A percentile compares a stretch with the other conserved stretches of the same genome.
phyloP scores from a whole-genome alignment of 1,139 yeast species.

The Tardiomyces depauwii region DNA sequence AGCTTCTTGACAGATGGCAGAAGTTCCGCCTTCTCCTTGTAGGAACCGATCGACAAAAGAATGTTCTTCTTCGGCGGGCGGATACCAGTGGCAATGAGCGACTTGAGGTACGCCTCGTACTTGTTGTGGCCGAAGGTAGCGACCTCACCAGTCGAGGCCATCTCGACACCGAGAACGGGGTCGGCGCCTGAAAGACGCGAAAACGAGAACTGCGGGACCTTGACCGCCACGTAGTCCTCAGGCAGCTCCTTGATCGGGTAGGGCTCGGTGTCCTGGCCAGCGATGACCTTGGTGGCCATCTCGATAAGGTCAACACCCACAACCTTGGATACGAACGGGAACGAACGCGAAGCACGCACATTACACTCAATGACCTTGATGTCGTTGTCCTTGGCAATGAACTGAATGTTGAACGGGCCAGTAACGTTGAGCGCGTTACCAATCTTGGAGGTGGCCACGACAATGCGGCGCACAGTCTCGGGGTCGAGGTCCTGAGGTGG shows the following conservation, averaged over 20 bases:
- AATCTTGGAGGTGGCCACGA: conserved; percentile 88
- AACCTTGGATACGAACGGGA: conserved; percentile 97
- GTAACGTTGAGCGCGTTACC: conserved; percentile 92
- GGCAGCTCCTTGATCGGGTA: conserved; percentile 87
- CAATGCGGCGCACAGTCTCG: conserved; percentile 82
- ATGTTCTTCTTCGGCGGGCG: conserved; percentile 91
- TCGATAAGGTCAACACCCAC: conserved; percentile 90
- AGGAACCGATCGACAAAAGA: conserved; percentile 92
- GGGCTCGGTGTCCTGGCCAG: conserved; percentile 69
- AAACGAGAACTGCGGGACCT: conserved; percentile 96
- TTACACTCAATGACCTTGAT: conserved; percentile 97
- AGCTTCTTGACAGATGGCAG: conserved; percentile 79
- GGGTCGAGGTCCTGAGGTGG: conserved; percentile 88
- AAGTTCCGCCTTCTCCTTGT: conserved; percentile 88
- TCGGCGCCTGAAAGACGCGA: conserved; percentile 98
- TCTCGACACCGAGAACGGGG: conserved; percentile 96
- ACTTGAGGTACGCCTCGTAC: conserved; percentile 85
- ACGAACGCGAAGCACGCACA: conserved; percentile 95
- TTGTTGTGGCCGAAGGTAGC: conserved; percentile 88
- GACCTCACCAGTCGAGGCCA: conserved; percentile 98
- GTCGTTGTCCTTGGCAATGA: conserved; percentile 59
- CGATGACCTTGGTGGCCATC: conserved; percentile 79
- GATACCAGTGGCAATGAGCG: conserved; percentile 91
- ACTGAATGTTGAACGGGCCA: conserved; percentile 98
- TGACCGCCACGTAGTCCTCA: conserved; percentile 83